phyloP scores from a whole-genome alignment of 345 rosid genomes.

The Pugionium cornutum region DNA sequence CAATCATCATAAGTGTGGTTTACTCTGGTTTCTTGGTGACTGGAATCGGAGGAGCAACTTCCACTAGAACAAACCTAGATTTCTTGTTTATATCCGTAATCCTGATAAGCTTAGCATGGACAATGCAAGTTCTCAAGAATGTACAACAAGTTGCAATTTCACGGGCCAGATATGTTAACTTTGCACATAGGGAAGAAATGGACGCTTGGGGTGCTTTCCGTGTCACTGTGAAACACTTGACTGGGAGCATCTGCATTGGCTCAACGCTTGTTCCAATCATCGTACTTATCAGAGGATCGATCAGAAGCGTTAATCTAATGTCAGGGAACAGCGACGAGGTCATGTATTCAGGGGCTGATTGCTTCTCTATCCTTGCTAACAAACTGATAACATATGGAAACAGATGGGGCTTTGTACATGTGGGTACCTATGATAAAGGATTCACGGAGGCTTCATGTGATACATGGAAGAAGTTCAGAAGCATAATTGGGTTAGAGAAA shows the following conservation, averaged over 20 bases:
- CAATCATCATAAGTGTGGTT: constrained; percentile 38
- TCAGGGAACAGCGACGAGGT: constrained; percentile 66
- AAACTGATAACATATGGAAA: constrained; percentile 55
- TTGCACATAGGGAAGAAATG: constrained; percentile 55
- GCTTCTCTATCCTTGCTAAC: constrained; percentile 60
- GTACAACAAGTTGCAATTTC: constrained; percentile 60
- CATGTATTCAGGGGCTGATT: constrained; percentile 64
- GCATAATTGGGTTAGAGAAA: constrained; percentile 37
- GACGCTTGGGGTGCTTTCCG: constrained; percentile 44
- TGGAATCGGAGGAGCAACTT: constrained; percentile 82
- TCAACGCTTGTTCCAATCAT: constrained; percentile 60
- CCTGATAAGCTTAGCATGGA: constrained; percentile 74
- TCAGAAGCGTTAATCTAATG: constrained; percentile 49
- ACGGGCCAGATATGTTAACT: constrained; percentile 52
- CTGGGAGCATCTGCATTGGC: constrained; percentile 71
- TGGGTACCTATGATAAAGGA: constrained; percentile 66
- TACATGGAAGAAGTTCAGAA: constrained; percentile 60
- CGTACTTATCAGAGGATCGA: constrained; percentile 54
- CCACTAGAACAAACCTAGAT: constrained; percentile 54
- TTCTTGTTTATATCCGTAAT: constrained; percentile 52
- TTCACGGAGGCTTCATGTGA: constrained; percentile 70
- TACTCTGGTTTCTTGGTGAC: constrained; percentile 63
- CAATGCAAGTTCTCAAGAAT: constrained; percentile 72
- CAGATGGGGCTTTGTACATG: constrained; percentile 82
- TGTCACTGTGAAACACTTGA: constrained; percentile 50